Conservation (phyloP, 805 yeast genomes). For the Ogataea glucozyma region DNA sequence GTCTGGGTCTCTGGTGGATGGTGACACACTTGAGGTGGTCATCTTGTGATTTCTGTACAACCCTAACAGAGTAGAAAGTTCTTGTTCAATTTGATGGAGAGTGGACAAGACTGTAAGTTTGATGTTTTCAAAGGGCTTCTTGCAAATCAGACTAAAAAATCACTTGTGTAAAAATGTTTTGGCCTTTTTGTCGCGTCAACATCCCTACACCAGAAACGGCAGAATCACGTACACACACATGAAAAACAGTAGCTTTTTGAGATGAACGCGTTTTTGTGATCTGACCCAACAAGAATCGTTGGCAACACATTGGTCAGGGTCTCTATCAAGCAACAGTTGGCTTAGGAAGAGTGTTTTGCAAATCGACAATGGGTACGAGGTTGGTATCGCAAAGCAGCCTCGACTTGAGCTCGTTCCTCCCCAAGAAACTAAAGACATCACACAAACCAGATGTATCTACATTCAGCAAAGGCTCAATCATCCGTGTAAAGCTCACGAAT, state of each 20-base stretch:
- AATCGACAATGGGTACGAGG: conserved; percentile 14
- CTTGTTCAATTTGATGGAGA: too few species aligned
- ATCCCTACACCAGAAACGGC: not conserved
- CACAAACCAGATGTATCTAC: conserved; percentile 25
- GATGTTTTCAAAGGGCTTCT: too few species aligned
- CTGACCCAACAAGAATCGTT: too few species aligned
- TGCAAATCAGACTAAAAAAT: too few species aligned
- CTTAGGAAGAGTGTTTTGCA: too few species aligned
- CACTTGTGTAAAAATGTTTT: too few species aligned
- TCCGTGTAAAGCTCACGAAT: conserved; percentile 54
- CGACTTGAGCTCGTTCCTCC: conserved; percentile 16
- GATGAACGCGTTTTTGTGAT: conserved; percentile 1
- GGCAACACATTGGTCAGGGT: too few species aligned
- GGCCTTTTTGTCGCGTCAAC: not conserved
- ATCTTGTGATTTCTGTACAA: not conserved
- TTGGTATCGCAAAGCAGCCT: conserved; percentile 13
- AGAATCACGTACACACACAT: not conserved
- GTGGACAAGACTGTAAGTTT: too few species aligned
- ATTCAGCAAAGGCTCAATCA: conserved; percentile 48
- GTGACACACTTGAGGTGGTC: conserved; percentile 10
- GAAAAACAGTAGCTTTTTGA: too few species aligned
- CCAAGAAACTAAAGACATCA: conserved; percentile 23
- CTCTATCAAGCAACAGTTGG: too few species aligned
- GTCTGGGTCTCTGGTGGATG: conserved; percentile 7
- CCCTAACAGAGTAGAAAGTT: too few species aligned